Evolutionary conservation across 129 eudicot species (phyloP).

Genomic region (Escallonia rubra): DNA sequence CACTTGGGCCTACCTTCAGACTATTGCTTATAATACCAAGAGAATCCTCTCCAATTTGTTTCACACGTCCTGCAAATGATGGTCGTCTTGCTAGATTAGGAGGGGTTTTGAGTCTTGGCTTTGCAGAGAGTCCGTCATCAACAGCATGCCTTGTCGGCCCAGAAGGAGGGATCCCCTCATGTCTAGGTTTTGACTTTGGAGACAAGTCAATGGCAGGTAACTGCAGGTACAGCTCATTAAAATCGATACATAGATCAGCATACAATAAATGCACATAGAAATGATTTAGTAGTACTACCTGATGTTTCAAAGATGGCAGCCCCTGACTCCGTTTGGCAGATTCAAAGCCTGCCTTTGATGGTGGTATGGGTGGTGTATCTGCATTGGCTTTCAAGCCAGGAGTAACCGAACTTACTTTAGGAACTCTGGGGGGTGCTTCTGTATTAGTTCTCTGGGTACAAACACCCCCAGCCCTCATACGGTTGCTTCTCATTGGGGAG

Average conservation of each 20-base stretch:
- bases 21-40: conserved; percentile 23
- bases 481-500: conserved; percentile 78
- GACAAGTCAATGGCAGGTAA: conserved; percentile 47
- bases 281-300: neutral
- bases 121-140: conserved; percentile 51
- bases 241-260: conserved; percentile 3
- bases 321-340: conserved; percentile 50
- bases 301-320: conserved; percentile 60
- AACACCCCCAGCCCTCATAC: conserved; percentile 27
- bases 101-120: conserved; percentile 66
- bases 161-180: conserved; percentile 52
- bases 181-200: conserved; percentile 67
- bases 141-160: conserved; percentile 29
- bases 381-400: conserved; percentile 51
- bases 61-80: conserved; percentile 56
- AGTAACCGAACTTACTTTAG: conserved; percentile 41
- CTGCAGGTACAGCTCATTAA: conserved; percentile 39
- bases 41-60: conserved; percentile 41
- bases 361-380: conserved; percentile 30
- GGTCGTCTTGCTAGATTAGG: conserved; percentile 62
- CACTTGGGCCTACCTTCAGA: conserved; percentile 28
- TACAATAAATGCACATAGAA: neutral
- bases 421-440: conserved; percentile 57
- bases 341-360: conserved; percentile 49
- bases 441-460: conserved; percentile 24